A percentile compares a stretch with the other conserved stretches of the same genome.
Evolutionary conservation across 1,284 basidiomycete species (phyloP).

Genomic region (Neotropicomus parvogracilis): DNA sequence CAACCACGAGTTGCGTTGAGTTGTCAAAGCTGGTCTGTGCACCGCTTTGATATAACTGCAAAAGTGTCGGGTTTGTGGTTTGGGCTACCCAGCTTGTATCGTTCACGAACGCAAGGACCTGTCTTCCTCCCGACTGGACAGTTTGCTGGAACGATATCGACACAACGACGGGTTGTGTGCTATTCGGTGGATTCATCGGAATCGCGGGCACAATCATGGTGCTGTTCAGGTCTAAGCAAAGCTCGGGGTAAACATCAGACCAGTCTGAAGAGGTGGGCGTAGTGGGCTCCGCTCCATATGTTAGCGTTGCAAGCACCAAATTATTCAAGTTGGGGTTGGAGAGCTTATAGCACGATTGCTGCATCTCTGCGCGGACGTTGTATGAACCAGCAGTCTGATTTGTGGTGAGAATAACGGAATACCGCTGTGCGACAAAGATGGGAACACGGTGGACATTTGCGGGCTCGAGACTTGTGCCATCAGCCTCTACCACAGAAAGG

Average conservation of each 20-base stretch:
- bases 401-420: slow-evolving; percentile 30
- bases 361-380: slow-evolving; percentile 33
- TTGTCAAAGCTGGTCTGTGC: slow-evolving; percentile 26
- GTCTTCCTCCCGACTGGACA: slow-evolving; percentile 26
- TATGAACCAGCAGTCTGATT: slow-evolving; percentile 35
- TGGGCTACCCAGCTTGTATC: slow-evolving; percentile 28
- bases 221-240: slow-evolving; percentile 28
- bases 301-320: slow-evolving; percentile 31
- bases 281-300: slow-evolving; percentile 26
- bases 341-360: slow-evolving; percentile 30
- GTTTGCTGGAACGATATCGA: slow-evolving; percentile 33
- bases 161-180: slow-evolving; percentile 20
- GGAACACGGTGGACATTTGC: slow-evolving; percentile 31
- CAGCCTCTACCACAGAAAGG: slow-evolving; percentile 31
- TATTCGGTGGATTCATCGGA: slow-evolving; percentile 30
- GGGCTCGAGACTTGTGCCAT: slow-evolving; percentile 30
- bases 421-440: slow-evolving; percentile 31
- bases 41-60: slow-evolving; percentile 29
- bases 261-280: slow-evolving; percentile 28
- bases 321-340: slow-evolving; percentile 28
- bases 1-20: slow-evolving; percentile 25
- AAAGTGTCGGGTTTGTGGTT: slow-evolving; percentile 26
- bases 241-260: slow-evolving; percentile 23
- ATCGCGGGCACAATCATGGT: slow-evolving; percentile 30
- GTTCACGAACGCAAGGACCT: slow-evolving; percentile 29